Conservation (phyloP, 2,329 filamentous ascomycete genomes). For the Septoria linicola region DNA sequence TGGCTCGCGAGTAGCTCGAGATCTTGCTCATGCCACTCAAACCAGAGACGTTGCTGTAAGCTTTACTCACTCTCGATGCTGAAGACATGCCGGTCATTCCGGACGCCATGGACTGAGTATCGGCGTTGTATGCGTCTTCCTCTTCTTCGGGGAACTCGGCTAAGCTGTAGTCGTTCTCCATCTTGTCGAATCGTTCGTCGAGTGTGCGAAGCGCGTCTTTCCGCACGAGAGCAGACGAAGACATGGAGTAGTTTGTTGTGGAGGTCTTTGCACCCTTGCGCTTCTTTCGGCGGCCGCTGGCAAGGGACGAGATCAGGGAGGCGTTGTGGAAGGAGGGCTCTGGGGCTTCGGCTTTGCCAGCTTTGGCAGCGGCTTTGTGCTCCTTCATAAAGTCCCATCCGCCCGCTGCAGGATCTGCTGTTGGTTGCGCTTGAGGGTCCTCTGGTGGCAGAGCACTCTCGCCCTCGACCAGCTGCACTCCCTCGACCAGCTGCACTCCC, state of each 20-base stretch:
- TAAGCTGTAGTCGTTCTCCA: constrained; percentile 75
- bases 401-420: constrained; percentile 54
- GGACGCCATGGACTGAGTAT: constrained; percentile 47
- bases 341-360: constrained; percentile 41
- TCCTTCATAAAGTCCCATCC: constrained; percentile 92
- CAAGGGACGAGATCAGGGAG: constrained; percentile 67
- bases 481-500: constrained; percentile 44
- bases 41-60: constrained; percentile 38
- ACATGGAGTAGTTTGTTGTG: constrained; percentile 87
- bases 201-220: constrained; percentile 84
- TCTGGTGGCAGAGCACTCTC: constrained; percentile 40
- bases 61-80: constrained; percentile 41
- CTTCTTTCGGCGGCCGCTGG: constrained; percentile 84
- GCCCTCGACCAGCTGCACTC: constrained; percentile 51
- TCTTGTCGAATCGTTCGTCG: constrained; percentile 85
- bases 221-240: constrained; percentile 78
- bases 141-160: constrained; percentile 40
- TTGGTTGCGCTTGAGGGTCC: constrained; percentile 37
- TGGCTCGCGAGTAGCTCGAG: constrained; percentile 36
- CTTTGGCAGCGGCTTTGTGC: constrained; percentile 65
- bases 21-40: constrained; percentile 42
- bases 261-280: constrained; percentile 90
- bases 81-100: constrained; percentile 53
- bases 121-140: constrained; percentile 35
- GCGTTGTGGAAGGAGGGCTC: constrained; percentile 66